Percentiles rank a stretch among this genome's conserved stretches.
These are phyloP conservation scores for Salvia hispanica DNA, from an alignment of 257 asterid genomes.

Conservation along the genomic window DNA sequence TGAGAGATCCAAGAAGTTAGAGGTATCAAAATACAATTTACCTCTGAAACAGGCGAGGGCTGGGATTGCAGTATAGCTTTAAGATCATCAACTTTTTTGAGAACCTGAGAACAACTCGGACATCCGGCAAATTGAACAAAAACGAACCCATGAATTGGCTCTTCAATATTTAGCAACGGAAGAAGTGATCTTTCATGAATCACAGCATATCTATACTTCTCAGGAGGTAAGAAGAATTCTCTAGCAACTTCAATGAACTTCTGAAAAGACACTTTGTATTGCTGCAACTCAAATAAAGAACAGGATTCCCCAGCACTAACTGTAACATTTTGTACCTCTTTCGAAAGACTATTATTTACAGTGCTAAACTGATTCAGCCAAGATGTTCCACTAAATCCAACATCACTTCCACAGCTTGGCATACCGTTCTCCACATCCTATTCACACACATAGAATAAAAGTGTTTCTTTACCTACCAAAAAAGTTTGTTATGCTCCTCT, in stretches of 20 bases:
- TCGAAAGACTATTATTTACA: conserved; percentile 46
- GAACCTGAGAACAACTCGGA: conserved; percentile 65
- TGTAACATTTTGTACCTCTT: conserved; percentile 48
- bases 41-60: conserved; percentile 70
- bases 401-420: conserved; percentile 55
- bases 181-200: conserved; percentile 69
- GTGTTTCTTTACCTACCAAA: conserved; percentile 33
- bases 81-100: conserved; percentile 64
- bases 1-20: conserved; percentile 30
- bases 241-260: conserved; percentile 60
- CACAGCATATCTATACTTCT: conserved; percentile 67
- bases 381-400: conserved; percentile 42
- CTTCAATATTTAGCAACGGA: conserved; percentile 56
- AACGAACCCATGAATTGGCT: conserved; percentile 64
- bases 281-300: conserved; percentile 55
- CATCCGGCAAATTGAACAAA: conserved; percentile 66
- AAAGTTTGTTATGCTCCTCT: conserved; percentile 24
- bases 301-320: conserved; percentile 52
- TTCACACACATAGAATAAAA: conserved; percentile 24
- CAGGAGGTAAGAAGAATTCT: conserved; percentile 82
- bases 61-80: conserved; percentile 57
- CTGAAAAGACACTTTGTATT: conserved; percentile 59
- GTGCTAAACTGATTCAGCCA: conserved; percentile 51
- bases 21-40: conserved; percentile 42
- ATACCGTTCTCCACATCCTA: conserved; percentile 54